Evolutionary conservation across 768 basidiomycete species (phyloP).

Genomic region (Podaxis sp.): DNA sequence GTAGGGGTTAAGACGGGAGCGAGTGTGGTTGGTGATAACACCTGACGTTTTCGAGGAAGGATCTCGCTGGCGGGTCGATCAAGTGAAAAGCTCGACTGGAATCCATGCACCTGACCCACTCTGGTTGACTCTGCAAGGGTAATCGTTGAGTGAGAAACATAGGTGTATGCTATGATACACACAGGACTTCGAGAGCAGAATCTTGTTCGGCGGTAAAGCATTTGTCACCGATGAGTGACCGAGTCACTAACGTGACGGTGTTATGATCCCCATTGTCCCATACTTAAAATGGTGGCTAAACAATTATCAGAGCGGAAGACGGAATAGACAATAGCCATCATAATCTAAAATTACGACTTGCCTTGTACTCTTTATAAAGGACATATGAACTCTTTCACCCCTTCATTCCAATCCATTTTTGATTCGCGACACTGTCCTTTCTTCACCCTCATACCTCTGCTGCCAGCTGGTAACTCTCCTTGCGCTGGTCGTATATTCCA

Average conservation of each 20-base stretch:
- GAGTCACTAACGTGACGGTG: too few species aligned
- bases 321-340: slow-evolving; percentile 2
- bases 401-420: not conserved
- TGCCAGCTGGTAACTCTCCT: not conserved
- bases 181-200: not conserved
- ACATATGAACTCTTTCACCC: not conserved
- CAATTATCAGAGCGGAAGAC: not conserved
- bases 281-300: not conserved
- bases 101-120: too few species aligned
- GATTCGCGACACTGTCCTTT: not conserved
- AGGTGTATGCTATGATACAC: too few species aligned
- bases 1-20: too few species aligned
- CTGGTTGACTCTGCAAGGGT: too few species aligned
- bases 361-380: not conserved
- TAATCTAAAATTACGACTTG: not conserved
- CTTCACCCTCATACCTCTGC: not conserved
- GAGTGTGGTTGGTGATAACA: too few species aligned
- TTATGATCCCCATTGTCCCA: not conserved
- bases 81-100: too few species aligned
- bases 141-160: too few species aligned
- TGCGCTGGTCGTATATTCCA: slow-evolving; percentile 6
- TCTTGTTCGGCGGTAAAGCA: not conserved
- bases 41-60: too few species aligned
- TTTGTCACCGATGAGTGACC: too few species aligned
- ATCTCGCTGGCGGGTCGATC: too few species aligned